Evolutionary conservation across 2,329 filamentous ascomycete species (phyloP), one percentile per base, ranked within the genome.

Genomic region (Colletotrichum cuscutae): DNA sequence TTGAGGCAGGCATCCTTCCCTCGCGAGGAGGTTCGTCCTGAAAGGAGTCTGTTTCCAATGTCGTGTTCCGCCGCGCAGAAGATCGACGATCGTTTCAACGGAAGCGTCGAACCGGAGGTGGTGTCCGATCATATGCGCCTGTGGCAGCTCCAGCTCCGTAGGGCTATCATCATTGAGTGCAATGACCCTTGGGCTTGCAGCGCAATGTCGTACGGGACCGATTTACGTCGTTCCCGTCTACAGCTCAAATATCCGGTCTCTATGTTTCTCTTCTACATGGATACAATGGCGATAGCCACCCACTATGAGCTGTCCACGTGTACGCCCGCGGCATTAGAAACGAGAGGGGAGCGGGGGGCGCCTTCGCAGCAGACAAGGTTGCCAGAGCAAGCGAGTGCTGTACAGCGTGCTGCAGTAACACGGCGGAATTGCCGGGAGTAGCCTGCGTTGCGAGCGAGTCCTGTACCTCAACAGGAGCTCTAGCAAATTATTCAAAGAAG

Each of bases 281-380:
- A 24, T 13, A 49, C 13, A 22, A 63, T 22, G 54, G 32, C 42
- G 65, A 46, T 22, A 12, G 11, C 54, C 49, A 35, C 58, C 70
- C 70, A 59, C 59, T 72, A 28, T 64, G 42, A 32, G 42, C n/a
- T 28, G 70, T 64, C 56, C 70, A 72, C 54, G 65, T 64, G 70
- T 63, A 69, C 58, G 42, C 13, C 24, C 42, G 30, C 42, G 37
- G 56, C 28, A 58, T 26, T 59, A 49, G 19, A 28, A 24, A 46
- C 54, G 53, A 42, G 35, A 64, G 24, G 57, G 37, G 57, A 62
- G 69, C 58, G 49, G 52, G 70, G 63, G 46, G 15, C 32, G 42
- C 37, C 3, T 35, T 56, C 49, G 59, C 54, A 58, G 69, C 54
- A 58, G 69, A 42, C 26, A 67, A 30, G 42, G 24, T 49, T 32